phyloP scores from a whole-genome alignment of 306 rosid genomes.

The Cyamopsis tetragonoloba region DNA sequence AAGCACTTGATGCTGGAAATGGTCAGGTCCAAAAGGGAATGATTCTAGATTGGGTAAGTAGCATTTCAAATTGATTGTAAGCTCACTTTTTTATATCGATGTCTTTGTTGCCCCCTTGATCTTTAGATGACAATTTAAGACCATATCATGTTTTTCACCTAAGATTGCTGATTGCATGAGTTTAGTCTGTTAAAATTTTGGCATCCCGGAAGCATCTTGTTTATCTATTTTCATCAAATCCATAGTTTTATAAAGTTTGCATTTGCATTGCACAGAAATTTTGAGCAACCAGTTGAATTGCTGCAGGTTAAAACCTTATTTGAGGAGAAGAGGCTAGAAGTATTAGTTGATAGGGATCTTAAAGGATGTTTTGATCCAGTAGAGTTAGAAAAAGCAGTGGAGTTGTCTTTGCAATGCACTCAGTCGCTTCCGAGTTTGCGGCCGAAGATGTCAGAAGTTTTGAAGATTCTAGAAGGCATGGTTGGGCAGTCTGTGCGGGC shows the following conservation, averaged over 20 bases:
- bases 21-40: conserved; percentile 91
- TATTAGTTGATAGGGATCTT: conserved; percentile 73
- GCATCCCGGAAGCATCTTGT: background rate
- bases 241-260: background rate
- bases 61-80: background rate
- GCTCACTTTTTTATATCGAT: background rate
- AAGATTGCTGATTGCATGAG: conserved; percentile 3
- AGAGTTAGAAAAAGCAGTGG: conserved; percentile 65
- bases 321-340: conserved; percentile 70
- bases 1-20: conserved; percentile 82
- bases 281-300: background rate
- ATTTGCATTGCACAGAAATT: background rate
- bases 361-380: conserved; percentile 73
- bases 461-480: conserved; percentile 75
- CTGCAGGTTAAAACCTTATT: conserved; percentile 73
- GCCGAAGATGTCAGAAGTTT: conserved; percentile 79
- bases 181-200: too few relatives aligned
- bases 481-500: conserved; percentile 49
- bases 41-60: conserved; percentile 89
- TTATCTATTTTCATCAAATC: background rate
- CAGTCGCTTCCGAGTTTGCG: conserved; percentile 76
- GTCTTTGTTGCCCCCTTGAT: background rate
- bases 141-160: background rate
- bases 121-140: background rate
- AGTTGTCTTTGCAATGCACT: conserved; percentile 73